These are phyloP conservation scores for Lentithecium fluviatile DNA, from an alignment of 495 filamentous ascomycete species.

Conservation along the genomic window DNA sequence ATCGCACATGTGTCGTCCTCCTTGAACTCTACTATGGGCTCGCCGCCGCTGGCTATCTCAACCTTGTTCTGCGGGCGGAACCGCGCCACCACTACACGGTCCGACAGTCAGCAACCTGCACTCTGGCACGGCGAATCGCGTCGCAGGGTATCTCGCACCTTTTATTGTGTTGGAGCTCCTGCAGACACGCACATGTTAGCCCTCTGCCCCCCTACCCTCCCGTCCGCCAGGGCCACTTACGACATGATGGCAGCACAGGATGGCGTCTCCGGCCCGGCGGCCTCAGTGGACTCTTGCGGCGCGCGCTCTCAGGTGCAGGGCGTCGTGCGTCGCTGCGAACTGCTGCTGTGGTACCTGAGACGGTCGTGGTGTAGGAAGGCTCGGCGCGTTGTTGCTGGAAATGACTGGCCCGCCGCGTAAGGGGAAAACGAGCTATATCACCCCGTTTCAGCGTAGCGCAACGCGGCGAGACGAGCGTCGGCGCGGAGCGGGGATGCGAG, in stretches of 20 bases:
- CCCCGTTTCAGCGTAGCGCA: conserved; percentile 23
- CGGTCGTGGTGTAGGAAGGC: not conserved
- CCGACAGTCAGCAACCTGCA: conserved; percentile 15
- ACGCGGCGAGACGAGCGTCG: not conserved
- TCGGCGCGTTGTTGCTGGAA: conserved; percentile 19
- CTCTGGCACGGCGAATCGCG: not conserved
- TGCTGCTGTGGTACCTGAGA: conserved; percentile 30
- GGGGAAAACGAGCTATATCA: conserved; percentile 16
- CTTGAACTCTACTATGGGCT: conserved; percentile 86
- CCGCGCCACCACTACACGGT: conserved; percentile 74
- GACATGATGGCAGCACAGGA: conserved; percentile 46
- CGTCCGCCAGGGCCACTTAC: conserved; percentile 44
- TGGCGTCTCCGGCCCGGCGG: conserved; percentile 27
- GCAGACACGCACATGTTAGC: conserved; percentile 38
- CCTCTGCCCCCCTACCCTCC: not conserved
- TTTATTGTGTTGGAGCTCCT: conserved; percentile 69
- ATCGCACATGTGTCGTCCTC: conserved; percentile 85
- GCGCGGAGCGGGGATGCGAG: not conserved
- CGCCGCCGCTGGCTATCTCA: conserved; percentile 83
- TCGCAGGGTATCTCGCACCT: conserved; percentile 50
- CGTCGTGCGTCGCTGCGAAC: conserved; percentile 15
- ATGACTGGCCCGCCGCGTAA: conserved; percentile 15
- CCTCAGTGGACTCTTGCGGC: conserved; percentile 1
- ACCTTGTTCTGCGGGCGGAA: conserved; percentile 96
- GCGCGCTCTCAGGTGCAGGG: conserved; percentile 11